These are phyloP conservation scores for Peniophora sp. DNA, from an alignment of 1,284 basidiomycete genomes.

Conservation along the genomic window DNA sequence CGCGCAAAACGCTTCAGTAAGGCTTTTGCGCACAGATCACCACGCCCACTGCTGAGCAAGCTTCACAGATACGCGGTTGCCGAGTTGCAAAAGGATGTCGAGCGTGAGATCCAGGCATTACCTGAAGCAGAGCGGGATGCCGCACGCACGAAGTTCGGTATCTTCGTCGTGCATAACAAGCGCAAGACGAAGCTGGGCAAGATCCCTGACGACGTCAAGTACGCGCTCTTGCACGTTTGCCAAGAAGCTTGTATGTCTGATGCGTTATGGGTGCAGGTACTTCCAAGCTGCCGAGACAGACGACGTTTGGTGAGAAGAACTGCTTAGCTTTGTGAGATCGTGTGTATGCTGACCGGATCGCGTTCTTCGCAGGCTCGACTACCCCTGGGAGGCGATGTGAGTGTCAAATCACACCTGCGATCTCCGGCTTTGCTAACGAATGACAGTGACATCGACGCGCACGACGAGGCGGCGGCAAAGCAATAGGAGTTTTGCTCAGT, in stretches of 20 bases:
- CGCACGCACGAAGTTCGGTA: conserved; percentile 73
- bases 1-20: conserved; percentile 82
- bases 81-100: conserved; percentile 84
- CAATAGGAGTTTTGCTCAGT: neutral
- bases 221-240: conserved; percentile 18
- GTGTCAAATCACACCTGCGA: conserved; percentile 18
- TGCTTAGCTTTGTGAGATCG: neutral
- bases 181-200: conserved; percentile 75
- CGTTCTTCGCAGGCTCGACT: conserved; percentile 56
- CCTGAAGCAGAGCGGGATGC: conserved; percentile 66
- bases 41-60: neutral
- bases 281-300: conserved; percentile 60
- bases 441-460: conserved; percentile 68
- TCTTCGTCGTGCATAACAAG: conserved; percentile 97
- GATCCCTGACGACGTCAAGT: conserved; percentile 63
- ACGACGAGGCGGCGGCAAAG: conserved; percentile 49
- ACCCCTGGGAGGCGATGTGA: conserved; percentile 77
- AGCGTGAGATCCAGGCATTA: conserved; percentile 56
- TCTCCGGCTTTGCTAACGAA: neutral
- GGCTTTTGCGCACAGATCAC: conserved; percentile 14
- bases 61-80: conserved; percentile 70
- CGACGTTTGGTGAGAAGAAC: conserved; percentile 33
- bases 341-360: conserved; percentile 2
- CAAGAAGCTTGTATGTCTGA: conserved; percentile 1
- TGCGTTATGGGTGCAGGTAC: conserved; percentile 38